A percentile compares a stretch with the other conserved stretches of the same genome.
Conservation (phyloP, 2,329 filamentous ascomycete genomes). For the Xylariomycetidae sp. region DNA sequence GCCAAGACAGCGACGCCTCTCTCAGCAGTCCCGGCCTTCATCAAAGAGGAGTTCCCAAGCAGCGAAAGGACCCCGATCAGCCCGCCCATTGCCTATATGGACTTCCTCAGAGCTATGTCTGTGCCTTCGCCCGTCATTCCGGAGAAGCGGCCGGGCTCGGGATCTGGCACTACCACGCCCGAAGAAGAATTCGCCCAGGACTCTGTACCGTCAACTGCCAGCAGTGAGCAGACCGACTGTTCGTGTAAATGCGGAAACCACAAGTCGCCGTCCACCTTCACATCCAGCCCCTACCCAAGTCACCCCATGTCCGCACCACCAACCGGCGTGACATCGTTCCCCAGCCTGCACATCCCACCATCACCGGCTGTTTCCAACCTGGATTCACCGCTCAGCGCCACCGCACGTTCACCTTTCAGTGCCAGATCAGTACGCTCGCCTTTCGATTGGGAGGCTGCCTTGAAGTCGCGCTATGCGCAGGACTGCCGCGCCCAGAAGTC, state of each 20-base stretch:
- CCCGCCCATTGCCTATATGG: conserved; percentile 81
- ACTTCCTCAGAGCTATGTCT: conserved; percentile 83
- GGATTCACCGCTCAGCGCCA: conserved; percentile 64
- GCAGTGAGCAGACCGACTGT: conserved; percentile 48
- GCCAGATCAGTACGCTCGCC: conserved; percentile 60
- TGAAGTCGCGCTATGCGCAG: conserved; percentile 61
- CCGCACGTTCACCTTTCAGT: conserved; percentile 67
- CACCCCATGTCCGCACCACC: conserved; percentile 55
- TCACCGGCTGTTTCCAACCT: conserved; percentile 63
- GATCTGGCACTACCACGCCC: conserved; percentile 42
- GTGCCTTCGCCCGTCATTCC: conserved; percentile 63
- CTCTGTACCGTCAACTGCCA: conserved; percentile 50
- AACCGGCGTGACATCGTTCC: conserved; percentile 53
- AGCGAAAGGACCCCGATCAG: conserved; percentile 79
- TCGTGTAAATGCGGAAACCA: conserved; percentile 51
- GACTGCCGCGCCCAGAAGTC: conserved; percentile 47
- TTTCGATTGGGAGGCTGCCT: conserved; percentile 71
- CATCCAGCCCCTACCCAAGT: conserved; percentile 46
- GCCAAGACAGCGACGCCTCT: conserved; percentile 70
- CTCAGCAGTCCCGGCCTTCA: conserved; percentile 48
- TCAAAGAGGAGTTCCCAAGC: conserved; percentile 59
- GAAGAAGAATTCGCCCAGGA: conserved; percentile 38
- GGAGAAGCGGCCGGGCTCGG: conserved; percentile 46
- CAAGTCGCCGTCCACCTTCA: conserved; percentile 40
- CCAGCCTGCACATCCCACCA: conserved; percentile 69